A percentile compares a stretch with the other conserved stretches of the same genome.
phyloP scores from a whole-genome alignment of 352 stramenopile species.

The Blastocystis sp. region DNA sequence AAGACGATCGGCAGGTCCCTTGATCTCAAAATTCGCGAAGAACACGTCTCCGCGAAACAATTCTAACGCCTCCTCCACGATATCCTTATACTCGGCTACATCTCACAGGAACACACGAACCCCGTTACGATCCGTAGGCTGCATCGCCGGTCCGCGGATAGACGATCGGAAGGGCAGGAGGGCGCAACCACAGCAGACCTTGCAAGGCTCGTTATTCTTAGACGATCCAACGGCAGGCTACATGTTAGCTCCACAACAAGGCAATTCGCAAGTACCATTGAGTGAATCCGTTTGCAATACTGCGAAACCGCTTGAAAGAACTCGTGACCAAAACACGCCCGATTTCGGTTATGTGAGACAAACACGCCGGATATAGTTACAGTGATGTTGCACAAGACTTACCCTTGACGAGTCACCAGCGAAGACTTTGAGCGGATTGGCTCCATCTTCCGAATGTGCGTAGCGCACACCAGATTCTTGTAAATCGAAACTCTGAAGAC shows the following conservation, averaged over 20 bases:
- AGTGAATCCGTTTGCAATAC: background rate
- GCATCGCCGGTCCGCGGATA: background rate
- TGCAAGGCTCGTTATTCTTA: constrained; percentile 58
- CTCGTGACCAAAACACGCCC: background rate
- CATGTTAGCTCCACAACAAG: background rate
- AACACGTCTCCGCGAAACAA: constrained; percentile 65
- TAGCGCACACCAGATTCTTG: constrained; percentile 64
- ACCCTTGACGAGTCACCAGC: background rate
- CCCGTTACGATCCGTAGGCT: constrained; percentile 13
- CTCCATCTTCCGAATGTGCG: constrained; percentile 58
- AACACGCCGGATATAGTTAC: background rate
- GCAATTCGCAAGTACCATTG: background rate
- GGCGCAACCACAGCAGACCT: constrained; percentile 64
- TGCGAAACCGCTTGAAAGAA: background rate
- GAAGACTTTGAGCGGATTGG: constrained; percentile 6
- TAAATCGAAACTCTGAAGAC: constrained; percentile 57
- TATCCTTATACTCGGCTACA: constrained; percentile 59
- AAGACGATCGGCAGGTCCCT: constrained; percentile 57
- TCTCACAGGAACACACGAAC: background rate
- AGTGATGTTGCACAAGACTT: too few species aligned
- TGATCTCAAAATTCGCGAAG: constrained; percentile 73
- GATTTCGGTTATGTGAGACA: background rate
- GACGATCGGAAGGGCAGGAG: constrained; percentile 60
- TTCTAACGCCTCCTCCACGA: constrained; percentile 67
- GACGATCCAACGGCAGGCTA: constrained; percentile 69